Evolutionary conservation across 1,139 yeast species (phyloP).

Genomic region (Kodamaea arcana): DNA sequence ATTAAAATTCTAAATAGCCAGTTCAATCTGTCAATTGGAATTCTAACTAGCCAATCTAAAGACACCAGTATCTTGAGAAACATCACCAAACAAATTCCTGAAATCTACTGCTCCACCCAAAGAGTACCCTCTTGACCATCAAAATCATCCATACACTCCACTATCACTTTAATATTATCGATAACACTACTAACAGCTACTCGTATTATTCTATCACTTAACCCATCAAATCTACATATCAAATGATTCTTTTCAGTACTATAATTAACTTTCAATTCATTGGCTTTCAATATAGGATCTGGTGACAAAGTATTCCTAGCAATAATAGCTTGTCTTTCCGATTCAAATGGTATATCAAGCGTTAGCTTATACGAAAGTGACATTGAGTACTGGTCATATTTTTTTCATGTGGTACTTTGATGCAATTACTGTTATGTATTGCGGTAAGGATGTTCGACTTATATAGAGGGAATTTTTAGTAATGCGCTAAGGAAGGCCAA

Average conservation of each 20-base stretch:
- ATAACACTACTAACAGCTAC: constrained; percentile 68
- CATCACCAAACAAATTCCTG: too few relatives aligned
- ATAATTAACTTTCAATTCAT: constrained; percentile 50
- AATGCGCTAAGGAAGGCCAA: too few relatives aligned
- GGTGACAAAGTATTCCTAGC: constrained; percentile 61
- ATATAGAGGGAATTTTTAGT: too few relatives aligned
- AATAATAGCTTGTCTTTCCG: constrained; percentile 54
- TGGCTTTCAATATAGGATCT: constrained; percentile 72
- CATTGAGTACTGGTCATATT: too few relatives aligned
- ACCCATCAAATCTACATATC: constrained; percentile 47
- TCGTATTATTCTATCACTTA: constrained; percentile 59
- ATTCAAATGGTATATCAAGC: constrained; percentile 60
- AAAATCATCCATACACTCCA: constrained; percentile 66
- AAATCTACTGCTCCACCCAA: too few relatives aligned
- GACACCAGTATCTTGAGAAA: too few relatives aligned
- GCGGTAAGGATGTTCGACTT: too few relatives aligned
- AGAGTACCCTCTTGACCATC: constrained; percentile 32
- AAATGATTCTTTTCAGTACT: constrained; percentile 25
- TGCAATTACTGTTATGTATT: too few relatives aligned
- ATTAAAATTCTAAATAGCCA: too few relatives aligned
- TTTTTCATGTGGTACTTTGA: too few relatives aligned
- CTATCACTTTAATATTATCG: constrained; percentile 59
- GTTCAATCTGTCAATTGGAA: too few relatives aligned
- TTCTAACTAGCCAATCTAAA: too few relatives aligned
- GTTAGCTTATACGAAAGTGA: constrained; percentile 13